Evolutionary conservation across 768 basidiomycete genomes (phyloP), one percentile per base, ranked within the genome.

Genomic region (Psilocybe cubensis): DNA sequence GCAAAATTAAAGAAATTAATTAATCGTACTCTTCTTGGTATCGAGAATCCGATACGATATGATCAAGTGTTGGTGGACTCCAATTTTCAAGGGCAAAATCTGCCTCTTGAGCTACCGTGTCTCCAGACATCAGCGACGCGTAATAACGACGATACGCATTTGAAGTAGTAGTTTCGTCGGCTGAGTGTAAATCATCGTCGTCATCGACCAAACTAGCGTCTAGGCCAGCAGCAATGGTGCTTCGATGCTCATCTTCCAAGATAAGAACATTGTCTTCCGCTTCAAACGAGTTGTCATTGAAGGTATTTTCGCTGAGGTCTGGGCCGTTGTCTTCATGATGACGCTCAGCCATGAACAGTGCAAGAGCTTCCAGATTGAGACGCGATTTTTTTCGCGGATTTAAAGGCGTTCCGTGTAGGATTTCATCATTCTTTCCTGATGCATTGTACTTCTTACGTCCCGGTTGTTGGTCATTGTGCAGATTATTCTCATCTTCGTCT

Each of bases 341-440:
- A n/a, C n/a, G n/a, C 52, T 68, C 63, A 58, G 74, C 60, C 73
- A 90, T 72, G 52, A 91, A 75, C 41, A 72, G 74, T 14, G 77
- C 72, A 28, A 88, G 70, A 17, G 80, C 86, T 49, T 86, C 82
- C 71, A 85, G 77, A 67, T 90, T 72, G 56, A 89, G 73, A 43
- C 83, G 70, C 2, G 64, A 73, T 57, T 66, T 78, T 65, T 59
- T 70, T 29, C 54, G 56, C 28, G 59, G 59, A 43, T 23, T 49
- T 43, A 54, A 47, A 27, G 56, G 46, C 7, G 56, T 41, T 21
- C 60, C 60, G 25, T 41, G 28, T 10, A 61, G 4, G 3, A 57
- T 51, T 21, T 44, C 47, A 21, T 61, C 60, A 20, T 57, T 53
- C 14, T 18, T 35, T 33, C 17, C 47, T 14, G 47, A 21, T 5